These are phyloP conservation scores for Fimicolochytrium jonesii DNA, from an alignment of 192 early-diverging fungal genomes.

Conservation along the genomic window DNA sequence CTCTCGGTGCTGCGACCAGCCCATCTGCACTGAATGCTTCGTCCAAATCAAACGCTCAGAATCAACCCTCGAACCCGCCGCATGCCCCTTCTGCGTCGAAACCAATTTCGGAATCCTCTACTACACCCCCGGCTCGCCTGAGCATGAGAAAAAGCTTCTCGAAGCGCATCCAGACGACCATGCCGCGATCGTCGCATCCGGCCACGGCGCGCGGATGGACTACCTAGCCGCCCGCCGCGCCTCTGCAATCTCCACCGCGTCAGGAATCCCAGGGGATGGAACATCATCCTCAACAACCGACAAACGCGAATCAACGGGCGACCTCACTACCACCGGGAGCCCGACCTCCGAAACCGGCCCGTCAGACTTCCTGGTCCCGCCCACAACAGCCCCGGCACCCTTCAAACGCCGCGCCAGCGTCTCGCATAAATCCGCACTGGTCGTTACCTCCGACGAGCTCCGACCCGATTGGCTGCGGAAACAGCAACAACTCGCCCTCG, in stretches of 20 bases:
- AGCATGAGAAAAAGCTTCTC: slow-evolving; percentile 8
- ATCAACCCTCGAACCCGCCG: slow-evolving; percentile 59
- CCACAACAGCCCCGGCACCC: neutral
- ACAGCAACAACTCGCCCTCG: slow-evolving; percentile 40
- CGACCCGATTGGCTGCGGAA: slow-evolving; percentile 63
- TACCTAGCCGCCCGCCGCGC: neutral
- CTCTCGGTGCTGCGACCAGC: slow-evolving; percentile 89
- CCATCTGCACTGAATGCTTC: slow-evolving; percentile 96
- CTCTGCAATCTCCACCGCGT: neutral
- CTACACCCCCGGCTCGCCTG: slow-evolving; percentile 23
- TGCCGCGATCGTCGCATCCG: no score
- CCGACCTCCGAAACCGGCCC: no score
- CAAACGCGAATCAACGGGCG: no score
- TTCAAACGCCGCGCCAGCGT: slow-evolving; percentile 28
- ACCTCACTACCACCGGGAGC: no score
- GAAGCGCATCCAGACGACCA: slow-evolving; percentile 4
- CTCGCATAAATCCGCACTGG: slow-evolving; percentile 15
- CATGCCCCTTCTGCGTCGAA: slow-evolving; percentile 86
- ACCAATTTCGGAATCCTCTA: slow-evolving; percentile 83
- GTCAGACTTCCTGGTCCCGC: neutral
- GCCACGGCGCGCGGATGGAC: no score
- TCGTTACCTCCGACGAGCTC: slow-evolving; percentile 55
- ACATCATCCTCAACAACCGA: no score
- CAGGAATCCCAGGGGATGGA: no score
- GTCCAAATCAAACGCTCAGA: slow-evolving; percentile 88